Evolutionary conservation across 1,139 yeast species (phyloP).

Genomic region (Chernovozyma sophiae-reginae): DNA sequence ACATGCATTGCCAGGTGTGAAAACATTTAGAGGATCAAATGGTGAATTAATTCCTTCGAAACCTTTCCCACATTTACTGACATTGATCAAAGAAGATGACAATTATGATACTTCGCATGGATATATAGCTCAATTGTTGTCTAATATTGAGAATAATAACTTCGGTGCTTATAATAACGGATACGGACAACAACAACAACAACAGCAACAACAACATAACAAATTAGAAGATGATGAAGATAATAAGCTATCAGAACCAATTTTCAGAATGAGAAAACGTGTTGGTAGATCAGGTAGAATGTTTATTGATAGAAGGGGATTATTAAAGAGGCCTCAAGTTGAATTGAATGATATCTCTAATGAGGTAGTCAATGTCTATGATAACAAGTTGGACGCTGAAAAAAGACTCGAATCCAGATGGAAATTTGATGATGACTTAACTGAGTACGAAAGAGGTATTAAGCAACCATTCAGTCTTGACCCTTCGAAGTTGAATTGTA

Average conservation of each 20-base stretch:
- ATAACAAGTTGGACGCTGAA: constrained; percentile 48
- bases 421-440: constrained; percentile 68
- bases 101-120: constrained; percentile 24
- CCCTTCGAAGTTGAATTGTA: constrained; percentile 69
- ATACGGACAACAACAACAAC: constrained; percentile 19
- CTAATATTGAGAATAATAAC: constrained; percentile 43
- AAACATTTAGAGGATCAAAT: constrained; percentile 42
- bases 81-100: constrained; percentile 28
- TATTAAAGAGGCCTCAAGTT: constrained; percentile 28
- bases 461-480: constrained; percentile 59
- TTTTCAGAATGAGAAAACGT: constrained; percentile 69
- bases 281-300: constrained; percentile 67
- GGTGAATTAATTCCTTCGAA: constrained; percentile 44
- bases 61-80: constrained; percentile 40
- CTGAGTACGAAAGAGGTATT: constrained; percentile 44
- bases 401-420: constrained; percentile 66
- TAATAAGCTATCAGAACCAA: constrained; percentile 44
- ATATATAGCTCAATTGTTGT: constrained; percentile 39
- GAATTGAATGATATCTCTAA: not conserved
- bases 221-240: constrained; percentile 17
- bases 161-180: constrained; percentile 46
- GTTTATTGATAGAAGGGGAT: constrained; percentile 68
- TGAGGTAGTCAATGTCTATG: constrained; percentile 43
- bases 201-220: constrained; percentile 16
- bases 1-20: constrained; percentile 40